A percentile compares a stretch with the other conserved stretches of the same genome.
phyloP scores from a whole-genome alignment of 2,329 filamentous ascomycete genomes.

The Capronia coronata region DNA sequence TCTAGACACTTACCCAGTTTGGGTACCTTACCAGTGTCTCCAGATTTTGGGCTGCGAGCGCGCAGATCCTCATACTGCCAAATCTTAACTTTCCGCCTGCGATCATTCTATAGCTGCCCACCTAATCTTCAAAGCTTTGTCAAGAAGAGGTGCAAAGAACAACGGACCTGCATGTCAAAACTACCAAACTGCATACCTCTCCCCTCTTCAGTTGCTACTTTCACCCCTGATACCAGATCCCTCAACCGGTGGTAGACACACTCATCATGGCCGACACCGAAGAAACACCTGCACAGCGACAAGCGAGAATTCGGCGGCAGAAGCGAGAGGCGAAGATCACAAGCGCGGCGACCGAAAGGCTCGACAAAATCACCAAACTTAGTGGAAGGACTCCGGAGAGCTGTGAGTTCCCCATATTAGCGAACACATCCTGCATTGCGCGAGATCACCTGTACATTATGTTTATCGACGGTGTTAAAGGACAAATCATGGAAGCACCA shows the following conservation, averaged over 20 bases:
- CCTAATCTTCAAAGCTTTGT: too few species aligned
- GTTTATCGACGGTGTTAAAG: too few species aligned
- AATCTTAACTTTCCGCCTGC: too few species aligned
- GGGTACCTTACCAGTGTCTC: too few species aligned
- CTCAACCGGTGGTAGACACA: not conserved
- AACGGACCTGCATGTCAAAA: too few species aligned
- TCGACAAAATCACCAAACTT: conserved; percentile 57
- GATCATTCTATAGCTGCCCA: too few species aligned
- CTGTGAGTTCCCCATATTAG: conserved; percentile 29
- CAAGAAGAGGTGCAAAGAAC: too few species aligned
- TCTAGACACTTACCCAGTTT: too few species aligned
- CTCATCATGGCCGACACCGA: conserved; percentile 27
- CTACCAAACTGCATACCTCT: too few species aligned
- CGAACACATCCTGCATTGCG: not conserved
- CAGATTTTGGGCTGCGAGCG: too few species aligned
- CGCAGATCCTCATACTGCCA: too few species aligned
- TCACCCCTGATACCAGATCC: not conserved
- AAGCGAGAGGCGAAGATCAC: conserved; percentile 58
- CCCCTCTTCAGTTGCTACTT: not conserved
- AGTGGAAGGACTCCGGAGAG: conserved; percentile 47
- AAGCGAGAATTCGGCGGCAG: conserved; percentile 57
- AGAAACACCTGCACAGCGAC: conserved; percentile 44
- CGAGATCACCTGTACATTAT: not conserved
- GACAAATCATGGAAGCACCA: too few species aligned
- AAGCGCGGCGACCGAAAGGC: conserved; percentile 51